Conservation (phyloP, 2,329 filamentous ascomycete genomes). For the Ceratocystis colombiana region DNA sequence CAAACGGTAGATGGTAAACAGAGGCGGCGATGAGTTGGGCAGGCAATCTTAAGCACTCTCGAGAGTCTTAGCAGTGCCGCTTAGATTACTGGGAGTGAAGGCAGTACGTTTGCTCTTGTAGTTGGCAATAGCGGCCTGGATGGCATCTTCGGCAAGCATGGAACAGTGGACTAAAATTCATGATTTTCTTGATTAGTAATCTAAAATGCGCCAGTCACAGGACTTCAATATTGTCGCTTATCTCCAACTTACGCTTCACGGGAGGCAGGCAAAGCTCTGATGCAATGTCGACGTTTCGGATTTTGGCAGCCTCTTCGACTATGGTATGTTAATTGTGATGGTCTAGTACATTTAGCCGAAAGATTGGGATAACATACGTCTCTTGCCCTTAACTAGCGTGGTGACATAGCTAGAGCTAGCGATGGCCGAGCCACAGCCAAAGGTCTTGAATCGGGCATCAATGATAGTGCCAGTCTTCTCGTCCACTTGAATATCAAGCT, state of each 20-base stretch:
- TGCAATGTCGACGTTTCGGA: slow-evolving; percentile 96
- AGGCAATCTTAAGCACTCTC: slow-evolving; percentile 13
- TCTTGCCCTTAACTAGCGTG: slow-evolving; percentile 95
- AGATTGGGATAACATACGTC: slow-evolving; percentile 26
- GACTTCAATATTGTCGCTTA: background rate
- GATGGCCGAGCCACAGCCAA: slow-evolving; percentile 89
- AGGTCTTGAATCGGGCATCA: slow-evolving; percentile 97
- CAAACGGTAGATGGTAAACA: background rate
- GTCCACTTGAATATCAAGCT: slow-evolving; percentile 71
- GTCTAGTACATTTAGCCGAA: no score
- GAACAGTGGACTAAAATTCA: slow-evolving; percentile 64
- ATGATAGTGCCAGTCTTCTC: slow-evolving; percentile 77
- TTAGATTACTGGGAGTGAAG: slow-evolving; percentile 57
- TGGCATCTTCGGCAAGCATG: slow-evolving; percentile 84
- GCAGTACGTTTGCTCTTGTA: slow-evolving; percentile 67
- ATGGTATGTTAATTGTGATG: slow-evolving; percentile 26
- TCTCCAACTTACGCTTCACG: slow-evolving; percentile 60
- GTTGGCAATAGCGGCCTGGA: slow-evolving; percentile 81
- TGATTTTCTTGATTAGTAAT: background rate
- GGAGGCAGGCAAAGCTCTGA: slow-evolving; percentile 87
- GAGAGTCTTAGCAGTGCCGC: slow-evolving; percentile 50
- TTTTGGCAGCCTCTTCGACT: slow-evolving; percentile 79
- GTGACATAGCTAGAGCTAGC: slow-evolving; percentile 91
- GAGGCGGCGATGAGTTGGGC: background rate
- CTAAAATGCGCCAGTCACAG: background rate